Conservation (phyloP, 192 early-diverging fungal species). For the Entophlyctis luteolus region DNA sequence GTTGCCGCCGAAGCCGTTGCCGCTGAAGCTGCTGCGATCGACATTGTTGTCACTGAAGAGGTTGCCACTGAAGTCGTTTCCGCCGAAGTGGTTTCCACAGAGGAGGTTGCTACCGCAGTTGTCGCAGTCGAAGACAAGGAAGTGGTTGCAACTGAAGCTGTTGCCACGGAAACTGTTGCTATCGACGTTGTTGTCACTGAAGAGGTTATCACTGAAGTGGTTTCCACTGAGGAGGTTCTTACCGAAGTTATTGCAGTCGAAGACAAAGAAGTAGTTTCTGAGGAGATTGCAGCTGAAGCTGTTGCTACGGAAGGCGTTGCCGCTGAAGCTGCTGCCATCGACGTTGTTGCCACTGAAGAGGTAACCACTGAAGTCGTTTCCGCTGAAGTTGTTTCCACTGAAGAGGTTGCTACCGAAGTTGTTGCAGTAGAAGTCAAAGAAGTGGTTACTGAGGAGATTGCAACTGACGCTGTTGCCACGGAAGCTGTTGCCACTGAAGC, state of each 20-base stretch:
- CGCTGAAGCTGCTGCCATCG: neutral
- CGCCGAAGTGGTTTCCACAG: neutral
- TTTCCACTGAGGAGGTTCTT: neutral
- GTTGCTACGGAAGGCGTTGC: neutral
- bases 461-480: neutral
- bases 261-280: neutral
- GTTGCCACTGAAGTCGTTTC: neutral
- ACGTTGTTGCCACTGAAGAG: neutral
- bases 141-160: neutral
- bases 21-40: conserved; percentile 10
- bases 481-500: conserved; percentile 12
- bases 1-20: neutral
- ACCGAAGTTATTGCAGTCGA: neutral
- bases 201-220: neutral
- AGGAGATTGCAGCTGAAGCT: neutral
- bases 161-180: neutral
- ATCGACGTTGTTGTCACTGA: neutral
- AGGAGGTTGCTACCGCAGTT: neutral
- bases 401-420: neutral
- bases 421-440: neutral
- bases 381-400: neutral
- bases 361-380: neutral
- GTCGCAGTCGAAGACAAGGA: neutral
- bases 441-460: neutral
- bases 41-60: neutral